phyloP scores from a whole-genome alignment of 257 asterid genomes.

The Cruciata laevipes region DNA sequence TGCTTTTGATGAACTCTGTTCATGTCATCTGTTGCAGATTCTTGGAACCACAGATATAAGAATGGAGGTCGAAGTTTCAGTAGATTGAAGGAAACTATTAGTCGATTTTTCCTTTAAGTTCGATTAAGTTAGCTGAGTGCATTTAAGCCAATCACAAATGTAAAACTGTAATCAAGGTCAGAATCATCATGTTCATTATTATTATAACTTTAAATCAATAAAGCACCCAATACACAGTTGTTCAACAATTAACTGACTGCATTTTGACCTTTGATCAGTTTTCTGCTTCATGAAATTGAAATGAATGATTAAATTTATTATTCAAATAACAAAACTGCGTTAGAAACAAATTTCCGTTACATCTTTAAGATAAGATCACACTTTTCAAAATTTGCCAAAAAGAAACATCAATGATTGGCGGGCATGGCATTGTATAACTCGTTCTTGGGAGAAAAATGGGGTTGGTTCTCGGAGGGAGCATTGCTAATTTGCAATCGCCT shows the following conservation, averaged over 20 bases:
- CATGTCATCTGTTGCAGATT: conserved; percentile 36
- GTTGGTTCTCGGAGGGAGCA: background rate
- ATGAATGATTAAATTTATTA: too few relatives aligned
- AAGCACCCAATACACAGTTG: too few relatives aligned
- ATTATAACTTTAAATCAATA: too few relatives aligned
- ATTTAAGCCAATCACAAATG: background rate
- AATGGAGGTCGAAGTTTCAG: conserved; percentile 80
- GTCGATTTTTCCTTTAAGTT: background rate
- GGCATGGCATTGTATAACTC: background rate
- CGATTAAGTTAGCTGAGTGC: background rate
- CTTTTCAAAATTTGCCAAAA: background rate
- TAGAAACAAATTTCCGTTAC: background rate
- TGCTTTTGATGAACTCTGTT: background rate
- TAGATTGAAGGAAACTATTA: conserved; percentile 38
- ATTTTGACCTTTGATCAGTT: too few relatives aligned
- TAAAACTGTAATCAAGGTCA: background rate
- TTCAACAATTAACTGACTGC: too few relatives aligned
- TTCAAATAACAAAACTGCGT: background rate
- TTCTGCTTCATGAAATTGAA: too few relatives aligned
- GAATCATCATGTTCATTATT: background rate
- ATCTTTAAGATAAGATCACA: background rate
- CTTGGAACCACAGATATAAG: conserved; percentile 48
- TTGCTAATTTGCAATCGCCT: background rate
- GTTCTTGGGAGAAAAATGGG: background rate
- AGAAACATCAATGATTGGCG: background rate